Evolutionary conservation across 2,329 filamentous ascomycete genomes (phyloP).

Genomic region (Aspergillus sp.): DNA sequence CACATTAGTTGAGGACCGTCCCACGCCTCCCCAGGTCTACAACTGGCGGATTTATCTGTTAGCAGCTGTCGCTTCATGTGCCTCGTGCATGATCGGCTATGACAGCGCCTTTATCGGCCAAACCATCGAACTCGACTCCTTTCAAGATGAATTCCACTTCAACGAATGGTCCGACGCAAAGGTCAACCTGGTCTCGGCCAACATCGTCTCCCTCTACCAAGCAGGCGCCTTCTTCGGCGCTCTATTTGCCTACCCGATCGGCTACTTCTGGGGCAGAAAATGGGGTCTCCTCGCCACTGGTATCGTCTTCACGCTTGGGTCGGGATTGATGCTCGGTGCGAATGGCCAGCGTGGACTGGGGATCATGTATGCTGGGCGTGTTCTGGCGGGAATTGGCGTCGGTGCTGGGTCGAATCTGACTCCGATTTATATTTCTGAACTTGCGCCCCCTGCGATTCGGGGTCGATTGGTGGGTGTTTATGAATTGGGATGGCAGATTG

Average conservation of each 20-base stretch:
- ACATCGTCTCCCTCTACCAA: slow-evolving; percentile 78
- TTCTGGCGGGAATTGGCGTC: slow-evolving; percentile 54
- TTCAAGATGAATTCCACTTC: slow-evolving; percentile 65
- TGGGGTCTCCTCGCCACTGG: slow-evolving; percentile 59
- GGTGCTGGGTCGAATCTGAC: slow-evolving; percentile 54
- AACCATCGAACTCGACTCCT: slow-evolving; percentile 66
- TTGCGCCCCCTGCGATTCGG: slow-evolving; percentile 54
- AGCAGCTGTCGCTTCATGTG: slow-evolving; percentile 52
- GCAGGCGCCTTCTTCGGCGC: slow-evolving; percentile 80
- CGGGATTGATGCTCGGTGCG: slow-evolving; percentile 67
- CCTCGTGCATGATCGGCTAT: slow-evolving; percentile 56
- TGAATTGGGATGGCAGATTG: slow-evolving; percentile 53
- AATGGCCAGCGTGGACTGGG: slow-evolving; percentile 60
- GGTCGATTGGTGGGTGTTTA: slow-evolving; percentile 57
- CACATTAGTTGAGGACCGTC: slow-evolving; percentile 41
- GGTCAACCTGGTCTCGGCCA: slow-evolving; percentile 58
- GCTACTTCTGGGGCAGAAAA: slow-evolving; percentile 64
- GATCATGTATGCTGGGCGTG: slow-evolving; percentile 53
- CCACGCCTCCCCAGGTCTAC: slow-evolving; percentile 55
- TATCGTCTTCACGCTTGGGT: slow-evolving; percentile 63
- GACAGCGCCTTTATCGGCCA: slow-evolving; percentile 77
- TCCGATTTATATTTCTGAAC: slow-evolving; percentile 57
- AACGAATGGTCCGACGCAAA: slow-evolving; percentile 36
- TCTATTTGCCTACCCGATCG: slow-evolving; percentile 62
- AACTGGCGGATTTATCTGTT: slow-evolving; percentile 56